Conservation (phyloP, 78 protist species). For the Dictyostelium citrinum region DNA sequence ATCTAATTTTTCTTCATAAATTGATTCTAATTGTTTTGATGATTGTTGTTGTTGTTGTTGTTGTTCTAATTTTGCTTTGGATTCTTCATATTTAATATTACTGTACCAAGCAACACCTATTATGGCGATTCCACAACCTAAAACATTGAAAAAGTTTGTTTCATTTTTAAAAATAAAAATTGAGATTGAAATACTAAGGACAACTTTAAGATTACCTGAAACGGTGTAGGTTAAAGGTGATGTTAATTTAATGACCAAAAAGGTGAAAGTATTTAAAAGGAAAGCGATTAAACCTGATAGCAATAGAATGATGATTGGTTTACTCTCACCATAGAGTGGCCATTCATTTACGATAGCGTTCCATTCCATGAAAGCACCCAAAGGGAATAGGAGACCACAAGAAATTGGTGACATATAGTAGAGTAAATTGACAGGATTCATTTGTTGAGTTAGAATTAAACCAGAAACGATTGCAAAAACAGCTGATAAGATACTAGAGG, state of each 20-base stretch:
- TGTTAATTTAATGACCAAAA: slow-evolving; percentile 75
- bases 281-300: slow-evolving; percentile 47
- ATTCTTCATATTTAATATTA: slow-evolving; percentile 45
- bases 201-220: slow-evolving; percentile 82
- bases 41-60: background rate
- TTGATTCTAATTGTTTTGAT: background rate
- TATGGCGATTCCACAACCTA: slow-evolving; percentile 43
- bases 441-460: background rate
- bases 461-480: slow-evolving; percentile 37
- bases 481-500: slow-evolving; percentile 30
- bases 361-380: background rate
- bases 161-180: slow-evolving; percentile 63
- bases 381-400: background rate
- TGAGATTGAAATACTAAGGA: slow-evolving; percentile 65
- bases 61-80: background rate
- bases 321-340: background rate
- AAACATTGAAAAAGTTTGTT: slow-evolving; percentile 18
- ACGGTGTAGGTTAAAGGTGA: slow-evolving; percentile 80
- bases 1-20: background rate
- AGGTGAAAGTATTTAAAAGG: slow-evolving; percentile 59
- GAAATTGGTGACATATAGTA: slow-evolving; percentile 62
- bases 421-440: slow-evolving; percentile 57
- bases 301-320: background rate
- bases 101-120: slow-evolving; percentile 53
- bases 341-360: background rate